Evolutionary conservation across 768 basidiomycete species (phyloP).

Genomic region (Paxillus involutus): DNA sequence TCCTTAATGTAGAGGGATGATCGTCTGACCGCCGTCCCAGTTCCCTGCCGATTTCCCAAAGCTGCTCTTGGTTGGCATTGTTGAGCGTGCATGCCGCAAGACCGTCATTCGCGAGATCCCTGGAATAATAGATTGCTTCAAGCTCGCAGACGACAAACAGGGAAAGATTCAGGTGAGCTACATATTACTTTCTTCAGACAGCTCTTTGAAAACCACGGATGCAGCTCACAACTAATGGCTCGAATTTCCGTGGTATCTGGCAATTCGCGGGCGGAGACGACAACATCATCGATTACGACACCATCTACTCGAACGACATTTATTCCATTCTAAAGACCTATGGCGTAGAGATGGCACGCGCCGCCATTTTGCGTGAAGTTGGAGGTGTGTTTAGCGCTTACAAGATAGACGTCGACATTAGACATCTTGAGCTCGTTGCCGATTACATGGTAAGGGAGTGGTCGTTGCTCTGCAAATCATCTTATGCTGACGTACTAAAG

Average conservation of each 20-base stretch:
- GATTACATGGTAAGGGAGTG: constrained; percentile 89
- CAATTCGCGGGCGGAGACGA: constrained; percentile 55
- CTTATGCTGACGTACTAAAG: constrained; percentile 39
- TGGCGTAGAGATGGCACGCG: constrained; percentile 95
- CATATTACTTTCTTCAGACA: not conserved
- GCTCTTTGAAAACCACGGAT: not conserved
- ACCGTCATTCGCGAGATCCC: constrained; percentile 90
- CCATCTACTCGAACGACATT: constrained; percentile 93
- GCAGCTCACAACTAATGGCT: constrained; percentile 87
- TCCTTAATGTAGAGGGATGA: not conserved
- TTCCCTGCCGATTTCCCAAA: constrained; percentile 89
- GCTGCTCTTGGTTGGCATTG: constrained; percentile 87
- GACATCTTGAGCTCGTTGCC: constrained; percentile 95
- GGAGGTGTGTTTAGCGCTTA: constrained; percentile 91
- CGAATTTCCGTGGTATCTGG: constrained; percentile 92
- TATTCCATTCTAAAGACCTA: constrained; percentile 89
- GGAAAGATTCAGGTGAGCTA: constrained; percentile 44
- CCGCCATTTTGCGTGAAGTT: constrained; percentile 89
- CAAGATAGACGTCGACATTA: constrained; percentile 90
- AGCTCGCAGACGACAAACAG: constrained; percentile 53
- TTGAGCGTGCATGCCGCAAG: constrained; percentile 82
- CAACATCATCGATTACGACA: constrained; percentile 70
- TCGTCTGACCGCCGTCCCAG: constrained; percentile 38
- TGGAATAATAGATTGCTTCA: constrained; percentile 86
- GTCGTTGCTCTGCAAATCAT: not conserved